Evolutionary conservation across 129 eudicot genomes (phyloP).

Genomic region (Cynara cardunculus): DNA sequence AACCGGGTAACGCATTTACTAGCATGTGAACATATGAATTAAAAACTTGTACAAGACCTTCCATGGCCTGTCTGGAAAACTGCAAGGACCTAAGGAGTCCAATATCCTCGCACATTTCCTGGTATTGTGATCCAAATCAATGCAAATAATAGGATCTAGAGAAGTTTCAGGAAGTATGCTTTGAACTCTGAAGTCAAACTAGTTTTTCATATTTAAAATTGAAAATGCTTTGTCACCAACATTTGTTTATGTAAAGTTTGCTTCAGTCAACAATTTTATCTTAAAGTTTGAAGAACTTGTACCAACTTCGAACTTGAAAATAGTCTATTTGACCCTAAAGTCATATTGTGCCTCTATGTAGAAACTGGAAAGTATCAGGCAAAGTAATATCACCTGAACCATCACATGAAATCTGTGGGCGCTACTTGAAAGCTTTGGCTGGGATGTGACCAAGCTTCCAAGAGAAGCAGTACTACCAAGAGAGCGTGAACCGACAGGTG

Average conservation of each 20-base stretch:
- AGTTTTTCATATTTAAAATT: neutral
- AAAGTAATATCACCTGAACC: slow-evolving; percentile 64
- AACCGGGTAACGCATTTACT: slow-evolving; percentile 76
- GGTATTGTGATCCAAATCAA: slow-evolving; percentile 9
- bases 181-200: neutral
- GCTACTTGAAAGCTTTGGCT: slow-evolving; percentile 76
- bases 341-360: neutral
- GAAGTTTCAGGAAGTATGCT: neutral
- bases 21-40: slow-evolving; percentile 64
- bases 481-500: slow-evolving; percentile 48
- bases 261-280: neutral
- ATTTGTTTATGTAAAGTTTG: neutral
- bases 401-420: slow-evolving; percentile 73
- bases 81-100: slow-evolving; percentile 65
- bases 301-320: slow-evolving; percentile 1
- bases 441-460: slow-evolving; percentile 32
- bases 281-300: neutral
- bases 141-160: slow-evolving; percentile 13
- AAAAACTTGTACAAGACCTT: slow-evolving; percentile 69
- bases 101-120: slow-evolving; percentile 89
- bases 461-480: slow-evolving; percentile 35
- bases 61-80: slow-evolving; percentile 59
- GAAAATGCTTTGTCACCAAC: neutral
- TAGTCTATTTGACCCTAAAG: neutral
- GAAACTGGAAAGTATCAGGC: neutral